Evolutionary conservation across 2,329 filamentous ascomycete species (phyloP), one percentile per base, ranked within the genome.

Genomic region (Diaporthe eres): DNA sequence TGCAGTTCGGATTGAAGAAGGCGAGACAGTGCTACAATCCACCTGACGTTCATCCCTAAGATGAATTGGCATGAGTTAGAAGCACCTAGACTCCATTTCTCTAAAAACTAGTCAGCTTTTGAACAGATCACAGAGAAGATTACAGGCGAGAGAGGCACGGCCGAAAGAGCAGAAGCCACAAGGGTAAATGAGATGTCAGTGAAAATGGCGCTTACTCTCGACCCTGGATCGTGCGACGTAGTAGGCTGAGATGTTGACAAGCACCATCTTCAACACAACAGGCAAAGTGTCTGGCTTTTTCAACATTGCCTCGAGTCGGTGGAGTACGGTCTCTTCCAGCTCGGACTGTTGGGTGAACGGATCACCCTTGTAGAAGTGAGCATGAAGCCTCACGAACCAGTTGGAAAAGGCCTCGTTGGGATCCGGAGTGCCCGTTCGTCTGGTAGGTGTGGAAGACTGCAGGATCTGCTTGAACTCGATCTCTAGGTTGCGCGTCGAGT

Each of bases 331-430:
- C 75, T 92, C 92, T 83, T 98, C 96, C 39, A 98, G 87, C 82
- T 98, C 95, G 72, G 93, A 90, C 78, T 95, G 94, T 77, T 93
- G 92, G 0, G 91, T 85, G 80, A 97, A 96, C 60, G 92, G 89
- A 76, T 93, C 89, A 44, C 95, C 95, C 77, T 92, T 92, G 84
- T 94, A 96, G 83, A 94, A 96, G 81, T 93, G 92, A 65, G 95
- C 95, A 82, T 98, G 96, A 58, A 98, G 89, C 79, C 94, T 92
- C 76, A 96, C 90, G 80, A 98, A 98, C 93, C 95, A 97, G 71
- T 92, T 91, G 63, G 93, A 87, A 74, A 98, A 89, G 49, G 92
- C 91, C 78, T 92, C 90, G 53, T 90, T 88, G 2, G 90, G 88
- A 74, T 90, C 89, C 75, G 91, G 89, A 79, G 82, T 79, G 73